phyloP scores from a whole-genome alignment of 768 basidiomycete genomes.

The Lentinus tigrinus region DNA sequence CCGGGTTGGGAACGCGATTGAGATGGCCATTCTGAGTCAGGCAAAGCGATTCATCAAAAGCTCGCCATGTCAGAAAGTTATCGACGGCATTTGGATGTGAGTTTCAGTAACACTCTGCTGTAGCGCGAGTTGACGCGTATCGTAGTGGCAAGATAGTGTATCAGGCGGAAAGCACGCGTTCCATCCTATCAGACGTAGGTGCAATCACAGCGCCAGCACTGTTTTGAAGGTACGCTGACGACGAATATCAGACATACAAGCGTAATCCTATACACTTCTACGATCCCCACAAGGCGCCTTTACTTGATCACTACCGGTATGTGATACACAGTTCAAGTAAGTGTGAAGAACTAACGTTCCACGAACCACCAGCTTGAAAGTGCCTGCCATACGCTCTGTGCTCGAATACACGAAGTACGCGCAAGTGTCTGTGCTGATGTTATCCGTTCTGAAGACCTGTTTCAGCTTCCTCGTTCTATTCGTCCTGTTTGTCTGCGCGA shows the following conservation, averaged over 20 bases:
- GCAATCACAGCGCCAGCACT: not conserved
- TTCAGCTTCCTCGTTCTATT: slow-evolving; percentile 78
- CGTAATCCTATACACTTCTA: slow-evolving; percentile 89
- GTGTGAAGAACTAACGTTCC: slow-evolving; percentile 2
- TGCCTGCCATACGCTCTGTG: slow-evolving; percentile 87
- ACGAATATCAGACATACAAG: slow-evolving; percentile 76
- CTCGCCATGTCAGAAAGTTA: slow-evolving; percentile 87
- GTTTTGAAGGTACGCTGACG: not conserved
- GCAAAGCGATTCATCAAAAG: slow-evolving; percentile 90
- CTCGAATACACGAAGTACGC: slow-evolving; percentile 83
- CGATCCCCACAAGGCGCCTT: slow-evolving; percentile 88
- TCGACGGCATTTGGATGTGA: slow-evolving; percentile 78
- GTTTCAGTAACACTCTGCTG: not conserved
- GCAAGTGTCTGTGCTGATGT: not conserved
- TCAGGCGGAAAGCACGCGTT: slow-evolving; percentile 81
- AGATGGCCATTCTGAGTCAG: slow-evolving; percentile 85
- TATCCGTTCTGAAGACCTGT: slow-evolving; percentile 7
- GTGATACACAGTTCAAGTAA: too few relatives aligned
- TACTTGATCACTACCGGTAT: slow-evolving; percentile 94
- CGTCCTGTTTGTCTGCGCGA: slow-evolving; percentile 72
- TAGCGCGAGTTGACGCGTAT: slow-evolving; percentile 20
- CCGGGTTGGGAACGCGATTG: slow-evolving; percentile 87
- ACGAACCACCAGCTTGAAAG: slow-evolving; percentile 67
- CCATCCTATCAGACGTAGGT: slow-evolving; percentile 85
- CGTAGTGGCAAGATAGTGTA: slow-evolving; percentile 86